Base-by-base conservation (phyloP, 2,329 filamentous ascomycete genomes). In the Cytospora paraplurivora region DNA sequence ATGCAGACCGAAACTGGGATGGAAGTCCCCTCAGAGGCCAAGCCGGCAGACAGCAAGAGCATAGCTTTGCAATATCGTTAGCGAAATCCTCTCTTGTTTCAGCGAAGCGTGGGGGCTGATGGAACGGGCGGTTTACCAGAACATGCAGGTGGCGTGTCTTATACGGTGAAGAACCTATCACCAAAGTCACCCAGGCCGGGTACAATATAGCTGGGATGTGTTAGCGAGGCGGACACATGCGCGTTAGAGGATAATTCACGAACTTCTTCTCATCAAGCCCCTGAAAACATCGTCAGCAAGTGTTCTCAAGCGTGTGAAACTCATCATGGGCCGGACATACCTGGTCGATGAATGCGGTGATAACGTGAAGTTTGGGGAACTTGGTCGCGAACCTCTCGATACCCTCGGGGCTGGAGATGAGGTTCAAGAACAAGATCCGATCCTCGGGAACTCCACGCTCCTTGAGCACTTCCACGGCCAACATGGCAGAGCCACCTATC, bases 191-290 rank as follows among this genome's bases (percentile, higher is more conserved):
- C 94, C 19, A 98, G 83, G 34, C 94, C 94, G 34, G 94, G 94
- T 61, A 96, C 87, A 73, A 98, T 98, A 76, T 97, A 98, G 76
- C 94, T 98, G 75, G 68, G 41, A 66, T 61, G 56, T 61, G 74
- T 82, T 75, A 82, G 78, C 69, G 69, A 62, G 52, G 69, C 62
- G 50, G 63, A 51, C 19, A 56, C 6, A 37, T 21, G 21, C 21
- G 35, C 15, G 27, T 17, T 59, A 55, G 44, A 37, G 51, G 56
- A 32, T 21, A 32, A 53, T 56, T 52, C 63, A 81, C 87, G 74
- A 83, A 98, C 93, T 97, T 98, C 82, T 97, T 97, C 74, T 96
- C 93, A 75, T 99, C 91, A 67, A 99, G 81, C n/a, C 95, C 94
- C 80, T 87, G 68, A n/a, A 55, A 64, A 51, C 19, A 35, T 21